Conservation (phyloP, 352 stramenopile species). For the Globisporangium uncinulatum region DNA sequence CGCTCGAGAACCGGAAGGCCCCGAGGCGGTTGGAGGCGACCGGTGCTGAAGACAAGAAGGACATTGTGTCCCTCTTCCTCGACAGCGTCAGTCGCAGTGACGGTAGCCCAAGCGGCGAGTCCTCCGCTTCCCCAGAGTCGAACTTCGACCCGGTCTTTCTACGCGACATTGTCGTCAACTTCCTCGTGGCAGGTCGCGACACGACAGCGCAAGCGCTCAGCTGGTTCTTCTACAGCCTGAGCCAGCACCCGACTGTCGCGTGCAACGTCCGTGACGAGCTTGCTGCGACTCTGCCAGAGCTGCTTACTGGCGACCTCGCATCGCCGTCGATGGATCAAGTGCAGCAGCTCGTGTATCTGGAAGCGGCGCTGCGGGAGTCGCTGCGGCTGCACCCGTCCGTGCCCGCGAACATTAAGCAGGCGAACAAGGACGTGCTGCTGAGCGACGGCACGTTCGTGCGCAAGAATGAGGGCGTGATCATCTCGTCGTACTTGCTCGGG, state of each 20-base stretch:
- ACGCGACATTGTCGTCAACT: constrained; percentile 76
- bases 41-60: neutral
- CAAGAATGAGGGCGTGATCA: constrained; percentile 19
- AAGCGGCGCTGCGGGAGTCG: constrained; percentile 45
- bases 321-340: constrained; percentile 23
- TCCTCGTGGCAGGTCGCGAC: constrained; percentile 76
- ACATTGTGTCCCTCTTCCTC: constrained; percentile 23
- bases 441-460: constrained; percentile 60
- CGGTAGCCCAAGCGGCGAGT: neutral
- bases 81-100: constrained; percentile 8
- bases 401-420: constrained; percentile 30
- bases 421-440: constrained; percentile 36
- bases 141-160: constrained; percentile 32
- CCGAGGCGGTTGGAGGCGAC: neutral
- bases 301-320: neutral
- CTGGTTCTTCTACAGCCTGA: constrained; percentile 67
- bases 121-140: neutral
- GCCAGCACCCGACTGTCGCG: constrained; percentile 42
- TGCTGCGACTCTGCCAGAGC: constrained; percentile 19
- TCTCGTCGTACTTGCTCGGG: constrained; percentile 50
- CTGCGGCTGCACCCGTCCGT: constrained; percentile 51
- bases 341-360: constrained; percentile 31
- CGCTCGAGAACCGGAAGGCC: constrained; percentile 15
- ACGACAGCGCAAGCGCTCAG: constrained; percentile 64
- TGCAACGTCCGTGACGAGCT: constrained; percentile 42